Percentiles rank a stretch among this genome's conserved stretches.
Evolutionary conservation across 371 early-diverging fungal genomes (phyloP).

Genomic region (Mortierella sp.): DNA sequence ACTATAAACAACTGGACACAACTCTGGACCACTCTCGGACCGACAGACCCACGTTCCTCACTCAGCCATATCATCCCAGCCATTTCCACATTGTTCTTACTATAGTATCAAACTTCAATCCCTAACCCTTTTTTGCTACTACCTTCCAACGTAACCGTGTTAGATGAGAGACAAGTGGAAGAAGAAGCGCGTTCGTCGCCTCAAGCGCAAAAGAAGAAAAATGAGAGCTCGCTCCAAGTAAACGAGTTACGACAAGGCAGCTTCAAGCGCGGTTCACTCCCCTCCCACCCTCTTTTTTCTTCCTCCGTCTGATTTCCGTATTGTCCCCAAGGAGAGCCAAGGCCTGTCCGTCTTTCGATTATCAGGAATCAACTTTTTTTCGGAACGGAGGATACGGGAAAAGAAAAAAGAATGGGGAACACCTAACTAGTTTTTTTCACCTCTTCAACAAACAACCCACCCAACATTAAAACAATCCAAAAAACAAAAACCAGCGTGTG

Average conservation of each 20-base stretch:
- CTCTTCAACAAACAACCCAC: background rate
- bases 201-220: conserved; percentile 16
- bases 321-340: no score
- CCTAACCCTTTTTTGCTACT: background rate
- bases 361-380: no score
- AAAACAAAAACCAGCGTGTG: background rate
- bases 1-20: background rate
- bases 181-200: conserved; percentile 19
- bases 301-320: background rate
- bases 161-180: conserved; percentile 16
- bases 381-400: no score
- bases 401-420: background rate
- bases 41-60: background rate
- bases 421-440: conserved; percentile 6
- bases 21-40: background rate
- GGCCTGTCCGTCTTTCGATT: background rate
- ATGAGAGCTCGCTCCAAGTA: conserved; percentile 13
- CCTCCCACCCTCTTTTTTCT: background rate
- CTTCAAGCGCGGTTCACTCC: conserved; percentile 6
- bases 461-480: background rate
- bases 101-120: no score
- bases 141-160: no score
- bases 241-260: conserved; percentile 2
- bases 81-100: background rate
- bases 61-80: background rate